Evolutionary conservation across 305 asterid genomes (phyloP).

Genomic region (Fraxinus dipetala): DNA sequence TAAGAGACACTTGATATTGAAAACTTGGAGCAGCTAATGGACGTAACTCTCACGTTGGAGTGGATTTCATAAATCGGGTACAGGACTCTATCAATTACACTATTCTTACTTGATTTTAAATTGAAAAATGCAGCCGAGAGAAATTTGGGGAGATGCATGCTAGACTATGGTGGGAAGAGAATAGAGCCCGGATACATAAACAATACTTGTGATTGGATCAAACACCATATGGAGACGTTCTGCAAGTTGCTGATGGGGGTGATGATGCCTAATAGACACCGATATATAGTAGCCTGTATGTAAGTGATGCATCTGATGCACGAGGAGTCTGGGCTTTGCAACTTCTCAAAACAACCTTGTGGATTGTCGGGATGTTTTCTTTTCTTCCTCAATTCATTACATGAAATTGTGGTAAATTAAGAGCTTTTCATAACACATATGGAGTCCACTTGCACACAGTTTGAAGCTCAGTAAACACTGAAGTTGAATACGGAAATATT

Average conservation of each 20-base stretch:
- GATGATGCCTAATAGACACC: background rate
- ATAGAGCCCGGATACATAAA: slow-evolving; percentile 71
- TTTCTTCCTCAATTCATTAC: slow-evolving; percentile 12
- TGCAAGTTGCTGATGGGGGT: background rate
- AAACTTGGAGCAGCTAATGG: background rate
- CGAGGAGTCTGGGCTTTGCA: slow-evolving; percentile 25
- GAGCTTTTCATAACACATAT: slow-evolving; percentile 12
- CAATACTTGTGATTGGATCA: slow-evolving; percentile 53
- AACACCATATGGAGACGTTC: background rate
- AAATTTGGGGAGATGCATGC: slow-evolving; percentile 87
- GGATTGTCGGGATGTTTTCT: background rate
- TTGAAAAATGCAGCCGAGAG: slow-evolving; percentile 64
- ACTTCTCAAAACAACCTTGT: slow-evolving; percentile 18
- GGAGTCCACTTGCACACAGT: background rate
- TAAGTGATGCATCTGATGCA: background rate
- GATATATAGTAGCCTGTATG: background rate
- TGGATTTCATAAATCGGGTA: background rate
- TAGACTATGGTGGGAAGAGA: slow-evolving; percentile 92
- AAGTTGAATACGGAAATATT: background rate
- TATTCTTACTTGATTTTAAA: background rate
- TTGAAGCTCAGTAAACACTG: background rate
- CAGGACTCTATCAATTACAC: background rate
- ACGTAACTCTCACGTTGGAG: background rate
- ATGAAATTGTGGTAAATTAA: slow-evolving; percentile 25
- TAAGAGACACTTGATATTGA: background rate